A percentile compares a stretch with the other conserved stretches of the same genome.
phyloP scores from a whole-genome alignment of 2,329 filamentous ascomycete species.

The Alternaria sp. region DNA sequence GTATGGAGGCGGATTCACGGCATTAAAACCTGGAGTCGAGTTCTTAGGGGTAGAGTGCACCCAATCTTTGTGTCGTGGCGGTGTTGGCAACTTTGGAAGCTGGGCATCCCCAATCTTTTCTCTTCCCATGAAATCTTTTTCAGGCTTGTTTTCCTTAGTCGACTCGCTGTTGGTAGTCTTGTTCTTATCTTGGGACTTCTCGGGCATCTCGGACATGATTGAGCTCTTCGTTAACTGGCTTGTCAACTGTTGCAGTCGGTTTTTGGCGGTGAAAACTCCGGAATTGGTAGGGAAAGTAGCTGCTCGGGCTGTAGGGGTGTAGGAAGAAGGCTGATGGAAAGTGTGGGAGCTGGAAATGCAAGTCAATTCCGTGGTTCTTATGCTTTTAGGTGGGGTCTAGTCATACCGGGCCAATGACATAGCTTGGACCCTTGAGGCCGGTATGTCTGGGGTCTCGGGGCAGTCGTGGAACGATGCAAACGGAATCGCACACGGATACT shows the following conservation, averaged over 20 bases:
- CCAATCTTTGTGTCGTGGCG: too few relatives aligned
- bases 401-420: constrained; percentile 18
- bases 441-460: neutral
- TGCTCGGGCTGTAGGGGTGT: constrained; percentile 11
- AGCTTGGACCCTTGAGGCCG: neutral
- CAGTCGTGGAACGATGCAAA: constrained; percentile 4
- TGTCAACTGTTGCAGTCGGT: constrained; percentile 8
- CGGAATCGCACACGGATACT: constrained; percentile 3
- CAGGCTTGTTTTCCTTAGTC: neutral
- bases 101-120: constrained; percentile 11
- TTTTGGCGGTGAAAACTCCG: neutral
- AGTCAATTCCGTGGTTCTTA: constrained; percentile 10
- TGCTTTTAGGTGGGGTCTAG: constrained; percentile 10
- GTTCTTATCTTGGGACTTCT: constrained; percentile 2
- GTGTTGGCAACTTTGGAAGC: neutral
- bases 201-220: neutral
- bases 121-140: too few relatives aligned
- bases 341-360: constrained; percentile 11
- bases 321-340: constrained; percentile 12
- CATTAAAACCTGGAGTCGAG: neutral
- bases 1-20: constrained; percentile 13
- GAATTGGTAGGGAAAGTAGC: constrained; percentile 14
- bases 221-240: constrained; percentile 11
- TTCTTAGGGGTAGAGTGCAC: constrained; percentile 5
- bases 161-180: neutral